A percentile compares a stretch with the other conserved stretches of the same genome.
These are phyloP conservation scores for Acorus gramineus DNA, from an alignment of 106 monocot genomes.

Conservation along the genomic window DNA sequence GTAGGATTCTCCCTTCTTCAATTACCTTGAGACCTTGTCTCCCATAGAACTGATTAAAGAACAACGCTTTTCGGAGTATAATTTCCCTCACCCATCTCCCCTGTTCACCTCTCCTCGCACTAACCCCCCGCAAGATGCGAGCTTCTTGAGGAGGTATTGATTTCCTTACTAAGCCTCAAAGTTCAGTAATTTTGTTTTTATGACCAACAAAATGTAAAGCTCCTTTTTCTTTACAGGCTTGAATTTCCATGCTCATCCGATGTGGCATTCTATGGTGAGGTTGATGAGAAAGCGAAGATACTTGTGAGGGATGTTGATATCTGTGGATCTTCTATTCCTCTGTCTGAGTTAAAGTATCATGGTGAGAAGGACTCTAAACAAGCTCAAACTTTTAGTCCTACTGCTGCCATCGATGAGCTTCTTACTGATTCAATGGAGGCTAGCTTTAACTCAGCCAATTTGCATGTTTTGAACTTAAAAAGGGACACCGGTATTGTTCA, in stretches of 20 bases:
- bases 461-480: slow-evolving; percentile 1
- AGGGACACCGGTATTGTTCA: slow-evolving; percentile 1
- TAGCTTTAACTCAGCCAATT: too few species aligned
- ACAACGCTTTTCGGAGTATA: slow-evolving; percentile 18
- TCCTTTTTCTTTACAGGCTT: too few species aligned
- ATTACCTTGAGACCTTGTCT: slow-evolving; percentile 27
- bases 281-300: too few species aligned
- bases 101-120: slow-evolving; percentile 38
- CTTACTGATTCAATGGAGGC: slow-evolving; percentile 24
- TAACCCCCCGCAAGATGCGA: slow-evolving; percentile 8
- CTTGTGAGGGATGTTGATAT: too few species aligned
- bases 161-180: neutral
- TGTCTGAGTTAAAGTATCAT: slow-evolving; percentile 3
- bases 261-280: too few species aligned
- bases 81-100: slow-evolving; percentile 31
- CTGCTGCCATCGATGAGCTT: slow-evolving; percentile 25
- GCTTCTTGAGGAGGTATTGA: slow-evolving; percentile 27
- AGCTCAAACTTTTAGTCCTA: slow-evolving; percentile 20
- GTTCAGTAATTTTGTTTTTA: neutral
- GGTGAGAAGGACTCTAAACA: slow-evolving; percentile 1
- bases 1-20: slow-evolving; percentile 42
- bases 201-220: neutral
- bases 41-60: slow-evolving; percentile 23
- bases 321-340: neutral
- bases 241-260: too few species aligned